These are phyloP conservation scores for Myriosclerotinia scirpicola DNA, from an alignment of 2,329 filamentous ascomycete species.

Conservation along the genomic window DNA sequence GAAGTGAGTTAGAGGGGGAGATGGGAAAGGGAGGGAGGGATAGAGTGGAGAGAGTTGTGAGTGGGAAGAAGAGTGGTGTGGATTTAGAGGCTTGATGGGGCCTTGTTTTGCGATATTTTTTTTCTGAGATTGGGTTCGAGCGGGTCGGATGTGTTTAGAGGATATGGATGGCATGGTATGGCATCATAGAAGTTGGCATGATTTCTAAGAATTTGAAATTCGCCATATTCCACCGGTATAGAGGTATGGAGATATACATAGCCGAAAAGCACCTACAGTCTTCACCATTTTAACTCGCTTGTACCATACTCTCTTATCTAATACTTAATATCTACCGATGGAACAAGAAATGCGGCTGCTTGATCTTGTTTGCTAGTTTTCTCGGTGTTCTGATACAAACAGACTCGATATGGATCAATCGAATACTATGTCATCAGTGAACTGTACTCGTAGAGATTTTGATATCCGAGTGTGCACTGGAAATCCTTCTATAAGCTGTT, in stretches of 20 bases:
- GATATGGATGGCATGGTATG: not conserved
- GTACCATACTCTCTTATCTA: too few relatives aligned
- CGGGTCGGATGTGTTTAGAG: not conserved
- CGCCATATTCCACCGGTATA: too few relatives aligned
- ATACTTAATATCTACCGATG: too few relatives aligned
- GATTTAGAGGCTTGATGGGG: conserved; percentile 15
- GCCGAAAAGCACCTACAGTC: too few relatives aligned
- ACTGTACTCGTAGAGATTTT: too few relatives aligned
- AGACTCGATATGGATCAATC: not conserved
- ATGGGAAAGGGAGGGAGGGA: not conserved
- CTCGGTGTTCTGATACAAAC: not conserved
- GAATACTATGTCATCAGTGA: not conserved
- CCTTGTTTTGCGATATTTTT: not conserved
- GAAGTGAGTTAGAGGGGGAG: conserved; percentile 22
- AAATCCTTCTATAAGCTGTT: too few relatives aligned
- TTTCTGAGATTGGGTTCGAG: not conserved
- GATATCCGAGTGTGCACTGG: too few relatives aligned
- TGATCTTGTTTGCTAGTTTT: not conserved
- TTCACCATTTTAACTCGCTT: too few relatives aligned
- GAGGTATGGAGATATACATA: not conserved
- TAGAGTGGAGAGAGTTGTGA: not conserved
- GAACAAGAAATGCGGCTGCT: not conserved
- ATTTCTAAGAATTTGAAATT: not conserved
- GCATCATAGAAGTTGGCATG: not conserved
- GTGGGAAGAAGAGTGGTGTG: conserved; percentile 14